Base-by-base conservation (phyloP, 2,329 filamentous ascomycete species). In the Hymenoscyphus infarciens region DNA sequence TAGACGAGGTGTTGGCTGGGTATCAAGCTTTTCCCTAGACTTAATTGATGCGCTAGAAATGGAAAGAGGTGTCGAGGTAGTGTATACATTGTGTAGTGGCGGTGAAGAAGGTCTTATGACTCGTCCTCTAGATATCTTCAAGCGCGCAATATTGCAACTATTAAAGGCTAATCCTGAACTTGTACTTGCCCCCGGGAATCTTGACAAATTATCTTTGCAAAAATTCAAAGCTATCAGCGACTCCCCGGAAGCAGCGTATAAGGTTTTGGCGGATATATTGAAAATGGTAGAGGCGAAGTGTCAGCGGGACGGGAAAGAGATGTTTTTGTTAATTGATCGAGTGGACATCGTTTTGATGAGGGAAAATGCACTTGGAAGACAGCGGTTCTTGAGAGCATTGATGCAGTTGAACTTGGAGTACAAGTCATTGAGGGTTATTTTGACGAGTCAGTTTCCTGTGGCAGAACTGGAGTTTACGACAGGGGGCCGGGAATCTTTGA, bases 301-400 rank as follows among this genome's bases (percentile, higher is more conserved):
- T 35, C 27, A 35, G 13, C 15, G 33, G 16, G 29, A 57, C 6
- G 19, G 31, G 5, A 33, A 38, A 15, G 29, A 57, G 56, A n/a
- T 57, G n/a, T 57, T 57, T 25, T 13, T 35, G 15, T 16, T 57
- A 19, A 57, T 57, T 25, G 56, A 57, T 22, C 27, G 56, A 22
- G 31, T 57, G 11, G 56, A 57, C 15, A 25, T 57, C 3, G 27
- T 33, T 35, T 25, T 57, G 8, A 19, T 39, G 19, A 38, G 29
- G n/a, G 56, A 57, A 35, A 57, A 33, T 25, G 3, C 29, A 13
- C n/a, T n/a, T 19, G 31, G 19, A 19, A 22, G 56, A 11, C n/a
- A 19, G 56, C 35, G 56, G 22, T 57, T 57, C n/a, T 35, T 57
- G 27, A 33, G 56, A 19, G 27, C 27, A 33, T 13, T 57, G 31